Conservation (phyloP, 352 stramenopile genomes). For the Globisporangium abappressorium region DNA sequence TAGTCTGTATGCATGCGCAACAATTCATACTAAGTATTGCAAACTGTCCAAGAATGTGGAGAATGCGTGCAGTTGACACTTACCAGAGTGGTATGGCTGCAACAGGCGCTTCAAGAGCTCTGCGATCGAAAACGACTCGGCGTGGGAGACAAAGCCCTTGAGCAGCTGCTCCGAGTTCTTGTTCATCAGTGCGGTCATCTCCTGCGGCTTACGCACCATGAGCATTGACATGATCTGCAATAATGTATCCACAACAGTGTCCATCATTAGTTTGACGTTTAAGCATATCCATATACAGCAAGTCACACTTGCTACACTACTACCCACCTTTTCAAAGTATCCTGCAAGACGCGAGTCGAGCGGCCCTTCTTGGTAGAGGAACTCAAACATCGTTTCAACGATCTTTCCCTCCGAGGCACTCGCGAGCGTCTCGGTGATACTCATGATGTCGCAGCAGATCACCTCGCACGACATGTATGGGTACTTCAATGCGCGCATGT, state of each 20-base stretch:
- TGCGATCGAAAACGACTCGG: slow-evolving; percentile 74
- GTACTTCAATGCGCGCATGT: slow-evolving; percentile 86
- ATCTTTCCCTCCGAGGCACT: slow-evolving; percentile 50
- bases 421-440: slow-evolving; percentile 91
- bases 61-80: background rate
- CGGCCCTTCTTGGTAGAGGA: slow-evolving; percentile 77
- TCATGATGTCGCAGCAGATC: slow-evolving; percentile 95
- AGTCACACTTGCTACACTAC: background rate
- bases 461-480: slow-evolving; percentile 98
- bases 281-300: background rate
- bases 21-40: background rate
- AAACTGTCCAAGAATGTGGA: background rate
- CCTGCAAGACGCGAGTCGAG: slow-evolving; percentile 93
- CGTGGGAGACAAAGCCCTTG: slow-evolving; percentile 58
- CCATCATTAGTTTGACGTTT: background rate
- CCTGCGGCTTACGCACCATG: slow-evolving; percentile 85
- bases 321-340: slow-evolving; percentile 94
- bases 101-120: slow-evolving; percentile 83
- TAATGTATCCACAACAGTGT: background rate
- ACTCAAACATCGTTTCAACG: slow-evolving; percentile 91
- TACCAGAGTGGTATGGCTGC: slow-evolving; percentile 75
- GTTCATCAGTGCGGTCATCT: slow-evolving; percentile 84
- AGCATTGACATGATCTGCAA: slow-evolving; percentile 77
- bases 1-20: slow-evolving; percentile 41
- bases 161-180: slow-evolving; percentile 77